Evolutionary conservation across 306 rosid genomes (phyloP).

Genomic region (Lathyrus tuberosus): DNA sequence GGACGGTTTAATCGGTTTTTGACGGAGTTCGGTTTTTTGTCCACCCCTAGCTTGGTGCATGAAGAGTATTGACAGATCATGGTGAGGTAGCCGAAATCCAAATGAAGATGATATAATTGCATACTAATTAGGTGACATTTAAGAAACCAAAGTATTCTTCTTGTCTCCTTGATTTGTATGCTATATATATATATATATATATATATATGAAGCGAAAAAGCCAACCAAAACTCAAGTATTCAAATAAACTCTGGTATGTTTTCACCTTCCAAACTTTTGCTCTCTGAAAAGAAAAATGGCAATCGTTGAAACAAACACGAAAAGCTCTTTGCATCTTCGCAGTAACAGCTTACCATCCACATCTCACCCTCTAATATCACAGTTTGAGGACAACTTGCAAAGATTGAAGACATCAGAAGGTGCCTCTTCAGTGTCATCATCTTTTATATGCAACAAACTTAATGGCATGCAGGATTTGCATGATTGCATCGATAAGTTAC

Average conservation of each 20-base stretch:
- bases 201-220: constrained; percentile 35
- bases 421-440: constrained; percentile 34
- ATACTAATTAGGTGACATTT: constrained; percentile 37
- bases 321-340: constrained; percentile 39
- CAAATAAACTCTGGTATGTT: constrained; percentile 24
- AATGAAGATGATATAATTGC: neutral
- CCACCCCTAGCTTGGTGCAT: neutral
- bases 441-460: constrained; percentile 36
- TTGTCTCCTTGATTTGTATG: constrained; percentile 22
- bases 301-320: constrained; percentile 32
- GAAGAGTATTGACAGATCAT: neutral
- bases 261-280: constrained; percentile 15
- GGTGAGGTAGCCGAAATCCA: constrained; percentile 12
- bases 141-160: constrained; percentile 15
- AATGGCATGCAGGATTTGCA: constrained; percentile 45
- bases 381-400: constrained; percentile 38
- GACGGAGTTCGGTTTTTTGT: no score
- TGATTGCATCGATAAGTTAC: constrained; percentile 34
- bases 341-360: constrained; percentile 42
- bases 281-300: constrained; percentile 38
- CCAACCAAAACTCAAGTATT: constrained; percentile 26
- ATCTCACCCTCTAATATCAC: constrained; percentile 42
- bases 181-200: constrained; percentile 44
- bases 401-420: constrained; percentile 42
- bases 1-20: no score